Conservation (phyloP, 73 alveolate genomes). For the Durusdinium trenchii region DNA sequence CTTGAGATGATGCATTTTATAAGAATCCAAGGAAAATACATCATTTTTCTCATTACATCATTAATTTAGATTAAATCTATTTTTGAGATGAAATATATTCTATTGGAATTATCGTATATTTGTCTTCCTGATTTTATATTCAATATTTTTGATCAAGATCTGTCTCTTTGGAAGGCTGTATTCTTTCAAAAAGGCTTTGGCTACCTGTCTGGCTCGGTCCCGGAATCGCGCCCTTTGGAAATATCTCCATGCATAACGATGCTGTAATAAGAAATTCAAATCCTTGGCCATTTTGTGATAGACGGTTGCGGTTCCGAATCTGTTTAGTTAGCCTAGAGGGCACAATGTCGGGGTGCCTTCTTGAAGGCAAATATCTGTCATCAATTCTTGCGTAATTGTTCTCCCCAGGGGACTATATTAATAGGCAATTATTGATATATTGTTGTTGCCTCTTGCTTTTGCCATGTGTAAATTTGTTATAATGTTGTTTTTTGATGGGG, state of each 20-base stretch:
- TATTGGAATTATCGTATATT: background rate
- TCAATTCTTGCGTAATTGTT: too few species aligned
- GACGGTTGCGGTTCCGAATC: background rate
- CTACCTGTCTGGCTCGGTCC: slow-evolving; percentile 38
- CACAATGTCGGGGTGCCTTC: slow-evolving; percentile 22
- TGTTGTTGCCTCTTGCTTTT: background rate
- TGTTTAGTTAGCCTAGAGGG: background rate
- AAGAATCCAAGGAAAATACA: background rate
- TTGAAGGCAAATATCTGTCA: background rate
- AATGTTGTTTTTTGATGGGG: background rate
- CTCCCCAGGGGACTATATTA: too few species aligned
- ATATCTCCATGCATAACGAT: background rate
- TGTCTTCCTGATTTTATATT: too few species aligned
- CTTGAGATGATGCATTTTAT: background rate
- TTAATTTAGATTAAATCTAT: background rate
- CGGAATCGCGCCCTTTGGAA: slow-evolving; percentile 1
- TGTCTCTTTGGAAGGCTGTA: background rate
- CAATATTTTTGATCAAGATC: too few species aligned
- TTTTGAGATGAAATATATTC: background rate
- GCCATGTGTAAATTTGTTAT: too few species aligned
- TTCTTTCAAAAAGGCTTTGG: background rate
- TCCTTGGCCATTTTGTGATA: background rate
- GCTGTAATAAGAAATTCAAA: background rate
- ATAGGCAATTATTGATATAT: background rate
- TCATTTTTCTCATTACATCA: too few species aligned